These are phyloP conservation scores for Boletellus dicymbophilus DNA, from an alignment of 1,284 basidiomycete species.

Conservation along the genomic window DNA sequence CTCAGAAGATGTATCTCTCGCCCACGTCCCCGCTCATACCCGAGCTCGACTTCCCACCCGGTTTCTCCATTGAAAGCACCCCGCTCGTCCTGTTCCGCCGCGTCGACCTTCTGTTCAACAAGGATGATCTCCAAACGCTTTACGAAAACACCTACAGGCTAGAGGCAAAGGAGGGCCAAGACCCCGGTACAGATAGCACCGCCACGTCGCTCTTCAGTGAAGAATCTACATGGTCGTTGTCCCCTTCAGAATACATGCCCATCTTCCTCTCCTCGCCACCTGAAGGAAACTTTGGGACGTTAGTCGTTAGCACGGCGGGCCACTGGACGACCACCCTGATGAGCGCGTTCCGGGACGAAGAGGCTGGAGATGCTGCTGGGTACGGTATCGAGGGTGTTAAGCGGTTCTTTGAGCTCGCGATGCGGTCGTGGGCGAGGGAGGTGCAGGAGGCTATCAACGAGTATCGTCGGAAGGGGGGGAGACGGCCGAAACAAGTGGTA, in stretches of 20 bases:
- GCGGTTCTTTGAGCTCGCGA: constrained; percentile 54
- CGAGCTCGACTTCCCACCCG: constrained; percentile 41
- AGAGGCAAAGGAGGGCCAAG: constrained; percentile 13
- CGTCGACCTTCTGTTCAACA: constrained; percentile 57
- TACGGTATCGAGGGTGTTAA: constrained; percentile 54
- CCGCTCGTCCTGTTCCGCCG: constrained; percentile 66
- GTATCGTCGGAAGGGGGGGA: constrained; percentile 28
- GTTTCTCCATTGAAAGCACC: constrained; percentile 55
- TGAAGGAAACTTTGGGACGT: constrained; percentile 53
- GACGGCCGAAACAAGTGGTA: constrained; percentile 46
- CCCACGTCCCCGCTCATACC: constrained; percentile 45
- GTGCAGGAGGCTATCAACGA: constrained; percentile 43
- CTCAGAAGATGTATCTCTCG: constrained; percentile 61
- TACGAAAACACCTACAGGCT: constrained; percentile 34
- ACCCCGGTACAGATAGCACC: constrained; percentile 14
- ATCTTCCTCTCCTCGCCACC: constrained; percentile 49
- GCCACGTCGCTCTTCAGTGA: constrained; percentile 50
- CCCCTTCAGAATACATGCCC: constrained; percentile 52
- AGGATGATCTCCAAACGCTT: constrained; percentile 48
- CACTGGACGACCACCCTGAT: constrained; percentile 67
- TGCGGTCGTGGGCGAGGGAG: constrained; percentile 51
- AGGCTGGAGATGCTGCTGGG: constrained; percentile 34
- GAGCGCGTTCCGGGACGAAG: constrained; percentile 44
- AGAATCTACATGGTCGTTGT: constrained; percentile 53
- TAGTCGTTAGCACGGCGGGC: constrained; percentile 62